Conservation (phyloP, 495 filamentous ascomycete genomes). For the Hypoxylon fragiforme region DNA sequence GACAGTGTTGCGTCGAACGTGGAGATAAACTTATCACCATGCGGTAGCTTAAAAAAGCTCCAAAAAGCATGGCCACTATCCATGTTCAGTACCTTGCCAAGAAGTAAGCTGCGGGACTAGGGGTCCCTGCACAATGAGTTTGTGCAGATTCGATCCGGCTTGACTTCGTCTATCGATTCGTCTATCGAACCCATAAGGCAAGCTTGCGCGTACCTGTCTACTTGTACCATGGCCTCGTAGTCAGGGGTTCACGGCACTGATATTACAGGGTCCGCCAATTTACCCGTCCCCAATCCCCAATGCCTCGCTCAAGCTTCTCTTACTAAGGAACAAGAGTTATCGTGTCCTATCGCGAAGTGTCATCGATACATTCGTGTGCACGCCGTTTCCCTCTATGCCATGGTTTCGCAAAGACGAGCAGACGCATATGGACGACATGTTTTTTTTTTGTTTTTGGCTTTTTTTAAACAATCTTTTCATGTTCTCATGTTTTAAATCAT, state of each 20-base stretch:
- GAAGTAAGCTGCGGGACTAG: constrained; percentile 21
- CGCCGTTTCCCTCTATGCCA: not conserved
- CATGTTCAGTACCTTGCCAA: constrained; percentile 20
- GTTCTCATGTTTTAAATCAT: too few relatives aligned
- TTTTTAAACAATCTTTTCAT: too few relatives aligned
- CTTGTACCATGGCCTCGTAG: not conserved
- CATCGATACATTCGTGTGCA: not conserved
- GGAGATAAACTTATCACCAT: constrained; percentile 23
- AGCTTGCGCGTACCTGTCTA: constrained; percentile 8
- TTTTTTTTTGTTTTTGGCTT: too few relatives aligned
- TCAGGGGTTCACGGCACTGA: constrained; percentile 20
- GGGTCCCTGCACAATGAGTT: constrained; percentile 20
- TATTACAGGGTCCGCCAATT: constrained; percentile 8
- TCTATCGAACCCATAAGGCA: constrained; percentile 30
- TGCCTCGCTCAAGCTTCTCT: constrained; percentile 4
- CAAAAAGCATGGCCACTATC: constrained; percentile 16
- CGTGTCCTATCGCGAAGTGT: constrained; percentile 1
- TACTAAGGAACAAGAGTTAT: constrained; percentile 3
- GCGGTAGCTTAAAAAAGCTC: constrained; percentile 12
- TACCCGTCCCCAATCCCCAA: constrained; percentile 7
- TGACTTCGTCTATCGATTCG: constrained; percentile 24
- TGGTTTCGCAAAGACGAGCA: constrained; percentile 2
- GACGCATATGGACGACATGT: constrained; percentile 7
- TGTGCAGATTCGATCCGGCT: constrained; percentile 28
- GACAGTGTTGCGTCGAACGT: constrained; percentile 8